These are phyloP conservation scores for Botrytis byssoidea DNA, from an alignment of 2,329 filamentous ascomycete genomes.

Conservation along the genomic window DNA sequence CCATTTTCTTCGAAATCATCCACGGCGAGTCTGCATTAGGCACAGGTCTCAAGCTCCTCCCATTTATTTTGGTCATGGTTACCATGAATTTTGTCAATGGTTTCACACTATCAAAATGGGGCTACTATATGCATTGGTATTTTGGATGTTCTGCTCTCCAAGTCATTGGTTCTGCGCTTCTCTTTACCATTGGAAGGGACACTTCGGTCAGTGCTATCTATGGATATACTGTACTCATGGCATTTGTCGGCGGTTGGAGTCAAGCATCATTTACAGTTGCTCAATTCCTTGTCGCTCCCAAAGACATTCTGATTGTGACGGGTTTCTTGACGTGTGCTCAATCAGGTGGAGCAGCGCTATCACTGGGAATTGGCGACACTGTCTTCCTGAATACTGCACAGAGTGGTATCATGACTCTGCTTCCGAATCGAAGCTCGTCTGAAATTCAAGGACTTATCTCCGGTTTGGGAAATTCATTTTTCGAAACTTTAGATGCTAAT, in stretches of 20 bases:
- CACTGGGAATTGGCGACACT: neutral
- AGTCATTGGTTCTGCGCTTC: neutral
- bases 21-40: constrained; percentile 49
- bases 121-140: constrained; percentile 44
- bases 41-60: constrained; percentile 41
- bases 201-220: neutral
- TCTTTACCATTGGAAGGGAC: neutral
- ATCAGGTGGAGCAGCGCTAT: neutral
- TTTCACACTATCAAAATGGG: constrained; percentile 37
- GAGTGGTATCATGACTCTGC: neutral
- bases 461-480: constrained; percentile 18
- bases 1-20: constrained; percentile 53
- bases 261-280: neutral
- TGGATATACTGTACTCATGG: neutral
- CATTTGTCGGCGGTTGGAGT: neutral
- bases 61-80: constrained; percentile 41
- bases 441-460: constrained; percentile 25
- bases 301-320: neutral
- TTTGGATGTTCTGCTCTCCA: constrained; percentile 24
- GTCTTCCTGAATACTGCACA: neutral
- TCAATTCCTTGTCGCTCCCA: neutral
- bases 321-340: neutral
- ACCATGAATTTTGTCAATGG: constrained; percentile 40
- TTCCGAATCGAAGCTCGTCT: neutral
- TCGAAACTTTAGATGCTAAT: constrained; percentile 12